Base-by-base conservation (phyloP, 495 filamentous ascomycete species). In the Xylaria sp. region DNA sequence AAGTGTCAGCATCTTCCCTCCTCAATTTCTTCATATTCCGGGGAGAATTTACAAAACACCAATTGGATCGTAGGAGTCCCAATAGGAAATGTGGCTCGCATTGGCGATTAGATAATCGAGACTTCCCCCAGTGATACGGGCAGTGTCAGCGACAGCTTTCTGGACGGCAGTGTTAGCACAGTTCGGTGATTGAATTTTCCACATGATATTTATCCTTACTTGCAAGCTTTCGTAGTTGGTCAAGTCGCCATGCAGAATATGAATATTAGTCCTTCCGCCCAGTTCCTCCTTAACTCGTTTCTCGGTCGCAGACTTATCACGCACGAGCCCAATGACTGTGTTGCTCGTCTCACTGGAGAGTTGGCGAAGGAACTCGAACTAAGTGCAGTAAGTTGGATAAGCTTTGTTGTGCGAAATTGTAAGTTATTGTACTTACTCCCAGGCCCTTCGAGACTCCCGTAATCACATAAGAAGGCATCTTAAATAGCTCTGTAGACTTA, bases 21-120 rank as follows among this genome's bases (percentile, higher is more conserved):
- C 17, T 58, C 3, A 7, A 24, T 21, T 21, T 21, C 37, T 4
- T 35, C 12, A 37, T 37, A 58, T 37, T 21, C 1, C 5, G 19
- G 19, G 17, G 1, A 14, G n/a, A 9, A 48, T 71, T 69, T 77
- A 80, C 80, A 78, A 21, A 17, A 64, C 53, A n/a, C 57, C 44
- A 14, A 80, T 52, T 21, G 48, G 37, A 35, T 67, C 68, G 26
- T 50, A 69, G 9, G 59, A 72, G 43, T 74, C 74, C 8, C 69
- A 67, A 15, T 41, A n/a, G 35, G 75, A 59, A 46, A 74, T 15
- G 7, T 73, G 11, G 2, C 74, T 86, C 1, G 81, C 86, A 68
- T 88, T 88, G 70, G 87, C 86, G 40, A 90, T 82, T 17, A 90
- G 73, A 50, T 85, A 81, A 70, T 89, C 88, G 0, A 89, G 78